Evolutionary conservation across 768 basidiomycete species (phyloP).

Genomic region (Termitomyces sp.): DNA sequence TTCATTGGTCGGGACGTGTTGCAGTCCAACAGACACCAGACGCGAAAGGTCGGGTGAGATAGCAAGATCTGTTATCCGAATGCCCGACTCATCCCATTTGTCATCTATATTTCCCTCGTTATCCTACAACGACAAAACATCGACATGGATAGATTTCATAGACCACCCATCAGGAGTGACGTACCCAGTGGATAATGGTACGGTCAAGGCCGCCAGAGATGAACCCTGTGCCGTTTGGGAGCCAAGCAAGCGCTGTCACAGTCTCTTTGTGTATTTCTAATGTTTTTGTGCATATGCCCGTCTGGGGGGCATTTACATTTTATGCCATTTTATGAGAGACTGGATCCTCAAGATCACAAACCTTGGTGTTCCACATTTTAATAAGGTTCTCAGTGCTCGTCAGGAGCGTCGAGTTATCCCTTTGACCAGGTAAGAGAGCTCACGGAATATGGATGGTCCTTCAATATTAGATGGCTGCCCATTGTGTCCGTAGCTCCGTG

Average conservation of each 20-base stretch:
- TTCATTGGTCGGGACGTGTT: slow-evolving; percentile 18
- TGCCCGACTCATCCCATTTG: slow-evolving; percentile 61
- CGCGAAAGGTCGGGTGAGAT: slow-evolving; percentile 81
- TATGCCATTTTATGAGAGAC: background rate
- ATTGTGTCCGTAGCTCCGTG: slow-evolving; percentile 34
- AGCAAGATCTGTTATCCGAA: slow-evolving; percentile 84
- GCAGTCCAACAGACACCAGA: slow-evolving; percentile 79
- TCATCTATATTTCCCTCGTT: slow-evolving; percentile 67
- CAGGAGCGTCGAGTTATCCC: slow-evolving; percentile 77
- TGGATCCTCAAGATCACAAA: slow-evolving; percentile 23
- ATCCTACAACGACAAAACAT: slow-evolving; percentile 42
- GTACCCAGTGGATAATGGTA: slow-evolving; percentile 79
- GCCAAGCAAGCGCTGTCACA: slow-evolving; percentile 83
- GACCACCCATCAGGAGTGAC: background rate
- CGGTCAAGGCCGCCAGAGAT: slow-evolving; percentile 86
- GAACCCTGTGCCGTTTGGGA: slow-evolving; percentile 86
- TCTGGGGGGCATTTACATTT: slow-evolving; percentile 37
- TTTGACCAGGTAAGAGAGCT: slow-evolving; percentile 89
- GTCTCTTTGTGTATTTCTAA: slow-evolving; percentile 76
- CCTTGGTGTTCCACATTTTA: slow-evolving; percentile 89
- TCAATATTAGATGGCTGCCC: slow-evolving; percentile 53
- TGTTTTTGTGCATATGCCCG: slow-evolving; percentile 62
- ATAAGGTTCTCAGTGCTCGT: slow-evolving; percentile 79
- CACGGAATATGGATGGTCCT: slow-evolving; percentile 76
- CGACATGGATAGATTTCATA: background rate